Conservation (phyloP, 306 rosid genomes). For the Dalbergia cochinchinensis region DNA sequence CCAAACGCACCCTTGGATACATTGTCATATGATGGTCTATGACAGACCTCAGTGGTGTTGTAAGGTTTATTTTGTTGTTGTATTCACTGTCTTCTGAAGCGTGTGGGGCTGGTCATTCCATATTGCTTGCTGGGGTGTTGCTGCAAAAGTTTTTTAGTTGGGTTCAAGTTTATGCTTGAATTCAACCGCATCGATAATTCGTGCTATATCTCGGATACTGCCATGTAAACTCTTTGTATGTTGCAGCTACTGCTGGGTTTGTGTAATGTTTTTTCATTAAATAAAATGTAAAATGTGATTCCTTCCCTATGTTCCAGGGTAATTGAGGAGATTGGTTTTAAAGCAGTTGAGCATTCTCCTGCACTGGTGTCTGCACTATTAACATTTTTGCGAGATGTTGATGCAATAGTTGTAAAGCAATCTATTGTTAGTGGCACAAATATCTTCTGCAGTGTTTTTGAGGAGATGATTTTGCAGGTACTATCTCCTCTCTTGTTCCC, state of each 20-base stretch:
- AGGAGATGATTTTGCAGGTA: conserved; percentile 89
- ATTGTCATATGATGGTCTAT: not conserved
- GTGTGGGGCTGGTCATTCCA: not conserved
- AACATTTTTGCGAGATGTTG: conserved; percentile 71
- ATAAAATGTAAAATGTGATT: not conserved
- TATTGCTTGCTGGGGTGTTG: no score
- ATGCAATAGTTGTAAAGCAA: conserved; percentile 64
- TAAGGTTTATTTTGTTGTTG: not conserved
- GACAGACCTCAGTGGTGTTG: not conserved
- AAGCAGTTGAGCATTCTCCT: conserved; percentile 74
- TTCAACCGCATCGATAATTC: not conserved
- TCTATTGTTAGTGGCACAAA: conserved; percentile 76
- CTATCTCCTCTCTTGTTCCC: conserved; percentile 41
- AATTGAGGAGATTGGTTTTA: conserved; percentile 84
- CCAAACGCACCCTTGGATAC: not conserved
- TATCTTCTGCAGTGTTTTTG: conserved; percentile 67
- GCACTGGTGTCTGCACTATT: conserved; percentile 67
- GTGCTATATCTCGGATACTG: not conserved
- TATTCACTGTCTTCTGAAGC: not conserved
- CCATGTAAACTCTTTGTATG: not conserved
- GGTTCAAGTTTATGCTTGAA: not conserved
- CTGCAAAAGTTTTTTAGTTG: not conserved
- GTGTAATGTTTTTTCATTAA: not conserved
- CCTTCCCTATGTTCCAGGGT: conserved; percentile 59
- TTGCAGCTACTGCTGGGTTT: conserved; percentile 13